Percentiles rank a stretch among this genome's conserved stretches.
Evolutionary conservation across 495 filamentous ascomycete species (phyloP).

Genomic region (Aspergillus incahuasiensis): DNA sequence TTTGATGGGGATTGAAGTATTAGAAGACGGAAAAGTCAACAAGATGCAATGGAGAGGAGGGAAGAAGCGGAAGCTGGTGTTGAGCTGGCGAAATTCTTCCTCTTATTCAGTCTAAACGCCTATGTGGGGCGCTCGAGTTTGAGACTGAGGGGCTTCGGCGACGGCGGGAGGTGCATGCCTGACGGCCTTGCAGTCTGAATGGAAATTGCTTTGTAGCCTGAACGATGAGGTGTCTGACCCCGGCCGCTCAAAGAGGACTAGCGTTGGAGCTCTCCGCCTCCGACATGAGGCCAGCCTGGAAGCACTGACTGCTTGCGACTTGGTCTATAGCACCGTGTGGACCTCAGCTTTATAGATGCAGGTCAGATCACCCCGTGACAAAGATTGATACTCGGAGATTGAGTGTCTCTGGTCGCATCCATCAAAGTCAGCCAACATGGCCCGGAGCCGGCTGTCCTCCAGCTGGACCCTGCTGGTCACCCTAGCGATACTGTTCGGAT

Average conservation of each 20-base stretch:
- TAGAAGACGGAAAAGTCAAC: conserved; percentile 28
- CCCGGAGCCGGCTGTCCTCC: conserved; percentile 46
- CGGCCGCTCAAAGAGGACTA: conserved; percentile 15
- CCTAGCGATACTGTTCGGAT: conserved; percentile 35
- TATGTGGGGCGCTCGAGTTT: conserved; percentile 1
- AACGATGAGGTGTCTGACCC: conserved; percentile 26
- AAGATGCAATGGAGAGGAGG: conserved; percentile 27
- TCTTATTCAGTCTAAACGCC: conserved; percentile 3
- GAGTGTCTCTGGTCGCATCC: conserved; percentile 35
- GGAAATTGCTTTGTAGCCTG: conserved; percentile 3
- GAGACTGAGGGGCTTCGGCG: neutral
- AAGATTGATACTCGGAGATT: conserved; percentile 26
- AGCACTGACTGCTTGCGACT: neutral
- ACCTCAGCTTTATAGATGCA: conserved; percentile 34
- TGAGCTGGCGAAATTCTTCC: conserved; percentile 23
- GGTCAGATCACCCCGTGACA: conserved; percentile 20
- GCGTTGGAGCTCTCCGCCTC: conserved; percentile 20
- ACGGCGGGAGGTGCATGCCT: conserved; percentile 9
- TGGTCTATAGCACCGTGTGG: conserved; percentile 12
- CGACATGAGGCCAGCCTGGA: conserved; percentile 42
- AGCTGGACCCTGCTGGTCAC: conserved; percentile 53
- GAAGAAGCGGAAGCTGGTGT: conserved; percentile 20
- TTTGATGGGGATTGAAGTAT: conserved; percentile 44
- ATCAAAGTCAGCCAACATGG: conserved; percentile 27
- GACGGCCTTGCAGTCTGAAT: conserved; percentile 16